These are phyloP conservation scores for Taphrina sp. DNA, from an alignment of 1,139 yeast genomes.

Conservation along the genomic window DNA sequence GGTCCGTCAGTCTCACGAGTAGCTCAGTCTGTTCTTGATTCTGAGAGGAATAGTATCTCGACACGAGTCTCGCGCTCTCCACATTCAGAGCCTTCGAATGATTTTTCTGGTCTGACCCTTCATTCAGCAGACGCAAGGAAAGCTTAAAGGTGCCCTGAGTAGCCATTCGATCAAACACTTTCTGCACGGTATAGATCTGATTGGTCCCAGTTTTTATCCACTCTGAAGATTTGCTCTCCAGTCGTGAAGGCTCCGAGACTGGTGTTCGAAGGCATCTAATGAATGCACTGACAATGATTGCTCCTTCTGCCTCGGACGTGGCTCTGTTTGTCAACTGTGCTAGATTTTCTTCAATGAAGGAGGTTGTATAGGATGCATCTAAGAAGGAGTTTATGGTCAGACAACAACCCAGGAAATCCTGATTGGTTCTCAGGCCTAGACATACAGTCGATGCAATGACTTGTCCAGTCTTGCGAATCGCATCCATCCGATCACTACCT, in stretches of 20 bases:
- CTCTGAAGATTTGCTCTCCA: not conserved
- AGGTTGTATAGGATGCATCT: constrained; percentile 7
- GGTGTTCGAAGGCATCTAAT: constrained; percentile 5
- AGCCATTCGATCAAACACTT: too few relatives aligned
- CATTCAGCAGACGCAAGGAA: not conserved
- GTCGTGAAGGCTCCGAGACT: not conserved
- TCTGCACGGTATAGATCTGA: not conserved
- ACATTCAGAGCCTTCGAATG: not conserved
- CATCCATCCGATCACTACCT: constrained; percentile 83
- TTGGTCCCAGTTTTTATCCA: not conserved
- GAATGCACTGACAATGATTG: not conserved
- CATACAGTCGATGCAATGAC: constrained; percentile 86
- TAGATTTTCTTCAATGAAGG: constrained; percentile 10
- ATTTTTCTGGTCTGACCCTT: not conserved
- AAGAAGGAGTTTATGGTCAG: not conserved
- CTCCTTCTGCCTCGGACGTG: not conserved
- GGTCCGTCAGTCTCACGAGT: not conserved
- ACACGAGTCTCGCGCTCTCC: not conserved
- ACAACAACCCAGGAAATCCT: constrained; percentile 1
- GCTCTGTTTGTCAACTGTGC: not conserved
- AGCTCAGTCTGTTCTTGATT: not conserved
- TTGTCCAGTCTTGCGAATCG: constrained; percentile 66
- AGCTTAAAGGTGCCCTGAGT: not conserved
- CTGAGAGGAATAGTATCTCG: not conserved
- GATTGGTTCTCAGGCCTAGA: constrained; percentile 81